Evolutionary conservation across 805 yeast genomes (phyloP), one percentile per base, ranked within the genome.

Genomic region (Candida methanosorbosa): DNA sequence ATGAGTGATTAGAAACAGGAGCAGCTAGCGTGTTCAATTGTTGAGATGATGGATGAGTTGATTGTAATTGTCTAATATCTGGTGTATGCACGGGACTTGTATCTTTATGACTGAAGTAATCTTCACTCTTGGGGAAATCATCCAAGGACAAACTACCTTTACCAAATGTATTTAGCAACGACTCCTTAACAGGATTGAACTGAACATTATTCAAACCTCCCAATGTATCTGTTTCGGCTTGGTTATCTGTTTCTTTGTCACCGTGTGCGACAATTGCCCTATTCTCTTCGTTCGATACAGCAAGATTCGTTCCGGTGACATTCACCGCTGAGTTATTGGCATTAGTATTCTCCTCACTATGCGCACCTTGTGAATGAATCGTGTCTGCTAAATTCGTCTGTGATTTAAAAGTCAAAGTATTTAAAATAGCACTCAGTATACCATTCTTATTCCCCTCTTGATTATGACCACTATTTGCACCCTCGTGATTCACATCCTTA

Each of bases 141-240:
- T 56, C 63, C 11, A 69, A 46, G 0, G 64, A 45, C 28, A 74
- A 54, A 18, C 63, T 58, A 2, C 79, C 79, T 29, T 60, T 53
- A 2, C 79, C 79, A 32, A 74, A 37, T 0, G 76, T 63, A 36
- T 59, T 64, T 18, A 72, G 39, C 0, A 73, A 66, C 4, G 73
- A 58, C 27, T 64, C 64, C 31, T 70, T 57, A 4, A 73, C 52
- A 0, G 75, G 66, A 36, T 57, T 66, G 43, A 74, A 74, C 21
- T 60, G 66, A 16, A 73, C 67, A 19, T 56, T 56, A 8, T 59
- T n/a, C n/a, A n/a, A n/a, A n/a, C n/a, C n/a, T n/a, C n/a, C n/a
- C n/a, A n/a, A n/a, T n/a, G n/a, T n/a, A n/a, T n/a, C n/a, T n/a
- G n/a, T n/a, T n/a, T n/a, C n/a, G n/a, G n/a, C n/a, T n/a, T n/a